phyloP scores from a whole-genome alignment of 352 stramenopile species.

The Phytophthora lateralis region DNA sequence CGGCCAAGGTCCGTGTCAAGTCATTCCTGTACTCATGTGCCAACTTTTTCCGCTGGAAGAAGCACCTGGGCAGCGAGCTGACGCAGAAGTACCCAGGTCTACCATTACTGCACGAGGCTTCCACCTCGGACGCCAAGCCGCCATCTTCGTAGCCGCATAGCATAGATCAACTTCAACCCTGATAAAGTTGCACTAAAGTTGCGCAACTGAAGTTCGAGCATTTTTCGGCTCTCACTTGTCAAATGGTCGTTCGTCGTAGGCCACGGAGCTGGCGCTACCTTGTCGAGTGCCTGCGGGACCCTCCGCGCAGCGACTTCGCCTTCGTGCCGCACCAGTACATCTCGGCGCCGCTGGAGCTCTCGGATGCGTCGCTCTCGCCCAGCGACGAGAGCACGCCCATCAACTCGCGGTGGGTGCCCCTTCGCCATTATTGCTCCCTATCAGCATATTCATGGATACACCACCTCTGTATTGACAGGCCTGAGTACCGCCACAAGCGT shows the following conservation, averaged over 20 bases:
- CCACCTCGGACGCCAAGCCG: not conserved
- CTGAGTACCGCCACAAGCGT: constrained; percentile 36
- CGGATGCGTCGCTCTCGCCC: constrained; percentile 39
- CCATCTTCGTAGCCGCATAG: constrained; percentile 4
- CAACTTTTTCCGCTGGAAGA: constrained; percentile 80
- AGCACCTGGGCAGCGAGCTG: constrained; percentile 76
- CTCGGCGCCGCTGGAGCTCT: constrained; percentile 46
- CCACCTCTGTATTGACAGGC: constrained; percentile 3
- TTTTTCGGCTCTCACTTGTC: not conserved
- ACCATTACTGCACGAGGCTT: constrained; percentile 10
- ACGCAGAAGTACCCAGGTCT: constrained; percentile 69
- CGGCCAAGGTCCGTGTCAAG: constrained; percentile 78
- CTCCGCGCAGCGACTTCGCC: constrained; percentile 76
- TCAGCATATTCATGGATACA: too few species aligned
- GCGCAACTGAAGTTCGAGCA: not conserved
- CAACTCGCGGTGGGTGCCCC: constrained; percentile 38
- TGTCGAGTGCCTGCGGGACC: constrained; percentile 66
- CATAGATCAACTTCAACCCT: constrained; percentile 5
- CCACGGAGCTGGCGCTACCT: constrained; percentile 64
- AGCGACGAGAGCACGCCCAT: constrained; percentile 78
- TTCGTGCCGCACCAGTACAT: constrained; percentile 87
- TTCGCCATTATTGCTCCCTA: not conserved
- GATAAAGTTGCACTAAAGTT: not conserved
- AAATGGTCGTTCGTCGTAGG: constrained; percentile 18
- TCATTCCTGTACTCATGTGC: constrained; percentile 70